Evolutionary conservation across 1,139 yeast species (phyloP).

Genomic region (Kurtzmaniella quercitrusa): DNA sequence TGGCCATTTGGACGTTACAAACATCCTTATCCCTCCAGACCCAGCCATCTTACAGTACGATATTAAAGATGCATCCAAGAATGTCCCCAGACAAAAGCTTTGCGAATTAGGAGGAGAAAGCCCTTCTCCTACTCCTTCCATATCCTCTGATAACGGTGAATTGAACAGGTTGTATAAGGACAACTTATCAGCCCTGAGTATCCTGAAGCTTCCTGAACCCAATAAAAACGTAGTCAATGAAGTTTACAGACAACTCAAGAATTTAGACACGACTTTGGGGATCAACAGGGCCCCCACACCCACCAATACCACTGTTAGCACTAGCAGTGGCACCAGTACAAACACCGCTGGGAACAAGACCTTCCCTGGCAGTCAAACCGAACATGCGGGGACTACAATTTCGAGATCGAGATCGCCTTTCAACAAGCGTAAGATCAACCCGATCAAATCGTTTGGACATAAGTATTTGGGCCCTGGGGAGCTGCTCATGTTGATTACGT

Average conservation of each 20-base stretch:
- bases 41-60: slow-evolving; percentile 33
- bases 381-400: slow-evolving; percentile 1
- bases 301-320: background rate
- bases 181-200: slow-evolving; percentile 20
- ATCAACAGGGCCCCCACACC: background rate
- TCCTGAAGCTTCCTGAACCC: slow-evolving; percentile 41
- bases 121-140: slow-evolving; percentile 6
- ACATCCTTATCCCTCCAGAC: slow-evolving; percentile 47
- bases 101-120: background rate
- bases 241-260: slow-evolving; percentile 39
- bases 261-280: slow-evolving; percentile 7
- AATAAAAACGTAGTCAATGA: slow-evolving; percentile 32
- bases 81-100: slow-evolving; percentile 23
- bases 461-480: slow-evolving; percentile 63
- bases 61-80: slow-evolving; percentile 35
- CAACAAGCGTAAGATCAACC: slow-evolving; percentile 28
- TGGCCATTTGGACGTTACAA: slow-evolving; percentile 76
- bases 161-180: slow-evolving; percentile 3
- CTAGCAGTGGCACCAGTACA: slow-evolving; percentile 5
- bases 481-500: slow-evolving; percentile 67
- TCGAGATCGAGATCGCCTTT: slow-evolving; percentile 29
- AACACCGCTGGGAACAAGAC: background rate
- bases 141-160: slow-evolving; percentile 8
- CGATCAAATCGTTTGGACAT: slow-evolving; percentile 85
- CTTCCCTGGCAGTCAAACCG: background rate